These are phyloP conservation scores for Cryptococcus sp. DNA, from an alignment of 1,284 basidiomycete genomes.

Conservation along the genomic window DNA sequence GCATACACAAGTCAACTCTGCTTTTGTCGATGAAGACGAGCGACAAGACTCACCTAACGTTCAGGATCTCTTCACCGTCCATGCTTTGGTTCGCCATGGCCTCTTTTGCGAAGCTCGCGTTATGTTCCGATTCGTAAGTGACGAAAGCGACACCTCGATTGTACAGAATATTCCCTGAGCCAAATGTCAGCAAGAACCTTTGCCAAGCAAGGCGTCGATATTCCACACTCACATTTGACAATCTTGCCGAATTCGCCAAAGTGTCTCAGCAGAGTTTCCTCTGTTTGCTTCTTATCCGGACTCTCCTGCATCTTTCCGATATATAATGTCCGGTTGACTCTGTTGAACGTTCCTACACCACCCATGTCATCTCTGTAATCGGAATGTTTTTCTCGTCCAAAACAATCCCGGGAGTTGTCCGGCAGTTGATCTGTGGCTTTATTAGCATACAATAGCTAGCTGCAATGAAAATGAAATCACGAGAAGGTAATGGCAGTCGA, in stretches of 20 bases:
- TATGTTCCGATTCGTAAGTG: conserved; percentile 81
- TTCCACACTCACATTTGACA: conserved; percentile 70
- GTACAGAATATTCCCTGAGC: conserved; percentile 80
- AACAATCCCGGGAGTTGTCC: conserved; percentile 93
- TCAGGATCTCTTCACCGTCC: conserved; percentile 96
- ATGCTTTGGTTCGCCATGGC: conserved; percentile 98
- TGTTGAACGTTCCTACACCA: conserved; percentile 92
- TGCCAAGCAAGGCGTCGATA: background rate
- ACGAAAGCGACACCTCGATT: conserved; percentile 97
- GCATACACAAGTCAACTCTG: background rate
- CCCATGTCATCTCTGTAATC: conserved; percentile 99
- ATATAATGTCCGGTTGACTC: conserved; percentile 92
- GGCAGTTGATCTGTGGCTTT: conserved; percentile 60
- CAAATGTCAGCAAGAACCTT: conserved; percentile 5
- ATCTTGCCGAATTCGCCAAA: conserved; percentile 98
- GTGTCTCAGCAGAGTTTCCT: conserved; percentile 84
- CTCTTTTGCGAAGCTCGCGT: conserved; percentile 97
- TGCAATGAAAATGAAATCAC: conserved; percentile 16
- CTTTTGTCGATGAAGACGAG: background rate
- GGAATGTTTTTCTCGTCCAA: conserved; percentile 94
- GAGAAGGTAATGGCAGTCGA: conserved; percentile 70
- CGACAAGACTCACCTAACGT: conserved; percentile 65
- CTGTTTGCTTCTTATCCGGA: conserved; percentile 80
- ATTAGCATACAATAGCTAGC: no score
- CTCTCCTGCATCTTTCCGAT: conserved; percentile 92